Conservation (phyloP, 805 yeast species). For the Myxozyma udenii region DNA sequence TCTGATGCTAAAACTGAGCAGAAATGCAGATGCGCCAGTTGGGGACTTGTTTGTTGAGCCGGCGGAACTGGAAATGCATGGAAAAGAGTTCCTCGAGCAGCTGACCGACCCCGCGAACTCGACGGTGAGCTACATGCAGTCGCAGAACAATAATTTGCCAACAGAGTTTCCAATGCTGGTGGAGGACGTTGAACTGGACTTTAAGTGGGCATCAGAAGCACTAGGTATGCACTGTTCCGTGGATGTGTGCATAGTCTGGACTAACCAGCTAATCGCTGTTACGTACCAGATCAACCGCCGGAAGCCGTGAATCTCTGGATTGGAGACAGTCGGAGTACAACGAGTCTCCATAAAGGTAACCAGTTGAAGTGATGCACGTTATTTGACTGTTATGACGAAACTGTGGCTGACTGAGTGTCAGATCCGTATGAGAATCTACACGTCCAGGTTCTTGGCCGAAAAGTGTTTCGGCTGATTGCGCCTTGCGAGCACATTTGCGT, state of each 20-base stretch:
- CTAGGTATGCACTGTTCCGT: conserved; percentile 7
- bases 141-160: conserved; percentile 40
- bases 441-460: conserved; percentile 38
- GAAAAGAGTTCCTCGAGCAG: conserved; percentile 31
- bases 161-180: conserved; percentile 32
- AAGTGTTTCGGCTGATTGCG: conserved; percentile 39
- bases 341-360: conserved; percentile 28
- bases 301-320: conserved; percentile 44
- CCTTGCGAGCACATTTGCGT: conserved; percentile 32
- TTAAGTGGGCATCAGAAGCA: conserved; percentile 30
- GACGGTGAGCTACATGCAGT: conserved; percentile 38
- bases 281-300: conserved; percentile 25
- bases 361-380: neutral
- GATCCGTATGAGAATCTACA: conserved; percentile 41
- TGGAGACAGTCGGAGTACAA: conserved; percentile 35
- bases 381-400: neutral
- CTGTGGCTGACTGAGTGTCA: neutral
- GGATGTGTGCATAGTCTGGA: too few species aligned
- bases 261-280: too few species aligned
- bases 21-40: conserved; percentile 43
- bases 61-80: conserved; percentile 29
- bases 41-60: conserved; percentile 39
- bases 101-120: conserved; percentile 18
- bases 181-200: conserved; percentile 25
- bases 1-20: conserved; percentile 22